A percentile compares a stretch with the other conserved stretches of the same genome.
phyloP scores from a whole-genome alignment of 495 filamentous ascomycete species.

The Penicillium taxi region DNA sequence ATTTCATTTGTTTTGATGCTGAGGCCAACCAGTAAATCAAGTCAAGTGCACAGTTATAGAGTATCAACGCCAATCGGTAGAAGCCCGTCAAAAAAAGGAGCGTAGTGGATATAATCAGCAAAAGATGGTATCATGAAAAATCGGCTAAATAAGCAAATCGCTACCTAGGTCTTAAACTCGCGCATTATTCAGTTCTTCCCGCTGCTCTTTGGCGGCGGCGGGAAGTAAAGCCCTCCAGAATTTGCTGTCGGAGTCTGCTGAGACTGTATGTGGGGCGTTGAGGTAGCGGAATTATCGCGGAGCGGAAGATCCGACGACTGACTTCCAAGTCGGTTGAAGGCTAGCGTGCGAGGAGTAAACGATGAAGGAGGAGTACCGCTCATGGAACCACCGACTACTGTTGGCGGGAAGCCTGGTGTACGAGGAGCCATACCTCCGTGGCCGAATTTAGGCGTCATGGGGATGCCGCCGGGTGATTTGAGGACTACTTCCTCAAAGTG shows the following conservation, averaged over 20 bases:
- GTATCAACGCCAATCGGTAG: too few relatives aligned
- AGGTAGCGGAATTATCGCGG: slow-evolving; percentile 23
- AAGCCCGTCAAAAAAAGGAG: too few relatives aligned
- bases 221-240: slow-evolving; percentile 40
- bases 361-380: slow-evolving; percentile 4
- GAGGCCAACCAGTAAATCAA: too few relatives aligned
- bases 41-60: too few relatives aligned
- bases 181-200: slow-evolving; percentile 22
- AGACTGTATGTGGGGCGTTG: slow-evolving; percentile 16
- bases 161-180: too few relatives aligned
- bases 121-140: slow-evolving; percentile 20
- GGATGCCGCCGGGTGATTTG: slow-evolving; percentile 37
- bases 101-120: slow-evolving; percentile 5
- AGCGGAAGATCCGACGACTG: slow-evolving; percentile 35
- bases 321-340: slow-evolving; percentile 34
- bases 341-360: slow-evolving; percentile 34
- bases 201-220: slow-evolving; percentile 38
- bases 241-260: slow-evolving; percentile 18
- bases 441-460: slow-evolving; percentile 22
- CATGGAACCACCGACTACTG: slow-evolving; percentile 7
- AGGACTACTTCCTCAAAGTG: slow-evolving; percentile 39
- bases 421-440: slow-evolving; percentile 16
- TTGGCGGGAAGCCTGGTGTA: slow-evolving; percentile 22
- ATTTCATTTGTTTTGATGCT: too few relatives aligned
- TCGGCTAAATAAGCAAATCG: slow-evolving; percentile 1